Evolutionary conservation across 2,329 filamentous ascomycete species (phyloP).

Genomic region (Pyricularia sp.): DNA sequence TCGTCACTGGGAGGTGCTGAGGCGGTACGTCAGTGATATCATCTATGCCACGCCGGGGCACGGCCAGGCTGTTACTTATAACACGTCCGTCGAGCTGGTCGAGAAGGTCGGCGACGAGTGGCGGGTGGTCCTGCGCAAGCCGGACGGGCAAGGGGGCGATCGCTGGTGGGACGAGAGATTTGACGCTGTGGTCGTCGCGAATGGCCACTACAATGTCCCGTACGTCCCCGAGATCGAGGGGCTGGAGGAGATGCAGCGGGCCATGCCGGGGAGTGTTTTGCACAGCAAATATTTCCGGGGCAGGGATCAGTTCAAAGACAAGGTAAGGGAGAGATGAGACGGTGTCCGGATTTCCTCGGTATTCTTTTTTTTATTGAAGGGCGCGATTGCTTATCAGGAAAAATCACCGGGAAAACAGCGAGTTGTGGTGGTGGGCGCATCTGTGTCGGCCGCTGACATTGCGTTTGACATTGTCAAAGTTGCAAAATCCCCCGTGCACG

Average conservation of each 20-base stretch:
- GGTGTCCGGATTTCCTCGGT: not conserved
- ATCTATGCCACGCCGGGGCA: conserved; percentile 41
- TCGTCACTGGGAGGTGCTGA: conserved; percentile 48
- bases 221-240: conserved; percentile 38
- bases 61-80: conserved; percentile 39
- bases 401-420: conserved; percentile 20
- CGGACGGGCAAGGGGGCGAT: conserved; percentile 24
- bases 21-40: conserved; percentile 42
- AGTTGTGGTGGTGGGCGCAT: conserved; percentile 47
- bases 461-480: conserved; percentile 14
- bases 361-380: not conserved
- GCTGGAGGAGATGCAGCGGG: conserved; percentile 34
- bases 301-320: conserved; percentile 31
- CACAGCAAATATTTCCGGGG: conserved; percentile 47
- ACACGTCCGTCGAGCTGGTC: conserved; percentile 52
- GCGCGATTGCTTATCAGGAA: not conserved
- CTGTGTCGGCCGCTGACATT: conserved; percentile 47
- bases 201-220: conserved; percentile 51
- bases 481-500: conserved; percentile 14
- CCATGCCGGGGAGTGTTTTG: conserved; percentile 36
- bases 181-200: conserved; percentile 52
- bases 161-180: conserved; percentile 54
- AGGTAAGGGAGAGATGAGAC: conserved; percentile 22
- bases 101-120: conserved; percentile 41
- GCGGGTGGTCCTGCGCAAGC: conserved; percentile 41